Percentiles rank a stretch among this genome's conserved stretches.
phyloP scores from a whole-genome alignment of 371 early-diverging fungal genomes.

The Actinomucor elegans region DNA sequence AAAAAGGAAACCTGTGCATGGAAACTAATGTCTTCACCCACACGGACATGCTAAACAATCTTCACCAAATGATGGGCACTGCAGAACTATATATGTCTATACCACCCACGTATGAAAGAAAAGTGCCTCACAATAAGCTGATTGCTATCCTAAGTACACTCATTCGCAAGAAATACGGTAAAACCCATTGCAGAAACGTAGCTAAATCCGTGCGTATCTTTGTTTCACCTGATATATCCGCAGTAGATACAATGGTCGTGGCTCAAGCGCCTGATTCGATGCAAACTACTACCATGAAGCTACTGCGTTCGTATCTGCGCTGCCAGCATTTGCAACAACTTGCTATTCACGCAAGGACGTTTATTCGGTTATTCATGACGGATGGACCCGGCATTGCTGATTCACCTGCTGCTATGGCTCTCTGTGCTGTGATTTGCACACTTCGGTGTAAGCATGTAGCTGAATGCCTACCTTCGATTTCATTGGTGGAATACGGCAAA shows the following conservation, averaged over 20 bases:
- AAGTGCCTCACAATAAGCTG: slow-evolving; percentile 8
- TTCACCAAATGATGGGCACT: slow-evolving; percentile 14
- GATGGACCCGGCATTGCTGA: background rate
- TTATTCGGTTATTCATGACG: slow-evolving; percentile 15
- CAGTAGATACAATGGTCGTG: slow-evolving; percentile 10
- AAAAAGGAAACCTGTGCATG: slow-evolving; percentile 9
- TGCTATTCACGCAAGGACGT: slow-evolving; percentile 33
- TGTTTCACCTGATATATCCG: slow-evolving; percentile 12
- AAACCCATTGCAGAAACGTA: slow-evolving; percentile 32
- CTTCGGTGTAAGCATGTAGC: slow-evolving; percentile 35
- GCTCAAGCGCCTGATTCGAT: slow-evolving; percentile 7
- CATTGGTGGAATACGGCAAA: slow-evolving; percentile 27
- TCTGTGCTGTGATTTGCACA: slow-evolving; percentile 37
- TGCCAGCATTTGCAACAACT: slow-evolving; percentile 38
- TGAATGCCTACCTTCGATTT: slow-evolving; percentile 18
- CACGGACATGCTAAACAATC: slow-evolving; percentile 10
- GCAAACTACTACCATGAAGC: slow-evolving; percentile 14
- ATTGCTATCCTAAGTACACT: slow-evolving; percentile 17
- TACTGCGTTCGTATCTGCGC: slow-evolving; percentile 27
- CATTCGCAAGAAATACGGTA: slow-evolving; percentile 35
- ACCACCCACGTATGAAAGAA: slow-evolving; percentile 12
- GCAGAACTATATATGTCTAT: background rate
- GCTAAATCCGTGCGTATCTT: slow-evolving; percentile 16
- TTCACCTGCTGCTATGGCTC: slow-evolving; percentile 29
- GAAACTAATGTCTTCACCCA: slow-evolving; percentile 10